These are phyloP conservation scores for Naganishia albida DNA, from an alignment of 1,284 basidiomycete species.

Conservation along the genomic window DNA sequence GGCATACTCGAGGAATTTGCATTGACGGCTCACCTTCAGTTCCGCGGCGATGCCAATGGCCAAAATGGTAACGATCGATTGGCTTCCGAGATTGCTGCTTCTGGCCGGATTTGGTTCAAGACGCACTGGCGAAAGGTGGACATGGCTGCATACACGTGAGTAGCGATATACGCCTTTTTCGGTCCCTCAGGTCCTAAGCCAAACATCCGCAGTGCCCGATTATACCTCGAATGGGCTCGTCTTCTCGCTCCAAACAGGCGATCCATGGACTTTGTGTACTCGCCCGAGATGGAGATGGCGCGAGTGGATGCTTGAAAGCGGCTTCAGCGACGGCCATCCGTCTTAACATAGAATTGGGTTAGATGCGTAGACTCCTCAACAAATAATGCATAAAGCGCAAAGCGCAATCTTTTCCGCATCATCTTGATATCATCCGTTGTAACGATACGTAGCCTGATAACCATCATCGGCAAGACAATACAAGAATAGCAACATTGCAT, in stretches of 20 bases:
- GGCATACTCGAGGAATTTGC: background rate
- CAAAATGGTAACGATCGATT: constrained; percentile 46
- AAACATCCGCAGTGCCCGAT: constrained; percentile 37
- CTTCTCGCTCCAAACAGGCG: constrained; percentile 38
- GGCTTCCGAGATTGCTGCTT: constrained; percentile 51
- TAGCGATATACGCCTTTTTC: background rate
- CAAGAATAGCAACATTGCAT: too few species aligned
- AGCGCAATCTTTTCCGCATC: background rate
- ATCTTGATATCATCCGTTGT: background rate
- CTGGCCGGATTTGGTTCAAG: constrained; percentile 51
- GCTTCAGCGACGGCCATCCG: background rate
- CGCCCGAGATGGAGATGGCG: constrained; percentile 38
- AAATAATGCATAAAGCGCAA: background rate
- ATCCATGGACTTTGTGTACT: constrained; percentile 42
- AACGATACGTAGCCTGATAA: background rate
- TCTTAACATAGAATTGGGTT: background rate
- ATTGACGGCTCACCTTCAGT: constrained; percentile 33
- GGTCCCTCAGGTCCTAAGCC: background rate
- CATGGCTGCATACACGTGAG: constrained; percentile 48
- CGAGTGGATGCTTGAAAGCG: background rate
- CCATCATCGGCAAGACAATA: too few species aligned
- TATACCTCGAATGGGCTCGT: constrained; percentile 51
- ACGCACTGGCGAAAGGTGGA: constrained; percentile 50
- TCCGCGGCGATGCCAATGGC: constrained; percentile 41
- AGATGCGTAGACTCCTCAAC: background rate